Evolutionary conservation across 163 green algal species (phyloP).

Genomic region (Trebouxiophyceae sp.): DNA sequence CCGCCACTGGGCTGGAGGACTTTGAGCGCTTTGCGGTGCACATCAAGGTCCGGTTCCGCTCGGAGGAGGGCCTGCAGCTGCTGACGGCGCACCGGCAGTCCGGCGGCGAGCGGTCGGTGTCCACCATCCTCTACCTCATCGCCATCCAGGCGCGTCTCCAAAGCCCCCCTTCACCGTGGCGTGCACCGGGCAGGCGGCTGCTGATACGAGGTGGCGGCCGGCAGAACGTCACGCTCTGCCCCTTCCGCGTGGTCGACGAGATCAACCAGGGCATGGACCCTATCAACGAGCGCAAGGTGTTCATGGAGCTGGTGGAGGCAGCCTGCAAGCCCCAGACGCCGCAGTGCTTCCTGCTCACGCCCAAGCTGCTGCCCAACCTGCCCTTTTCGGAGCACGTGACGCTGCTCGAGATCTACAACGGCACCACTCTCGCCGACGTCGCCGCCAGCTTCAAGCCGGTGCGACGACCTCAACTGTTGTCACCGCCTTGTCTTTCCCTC

Average conservation of each 20-base stretch:
- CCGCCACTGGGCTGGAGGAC: neutral
- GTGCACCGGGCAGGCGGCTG: too few relatives aligned
- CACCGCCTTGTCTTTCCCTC: too few relatives aligned
- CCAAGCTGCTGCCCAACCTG: constrained; percentile 93
- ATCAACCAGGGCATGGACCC: constrained; percentile 99
- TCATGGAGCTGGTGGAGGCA: constrained; percentile 71
- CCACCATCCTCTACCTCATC: constrained; percentile 96
- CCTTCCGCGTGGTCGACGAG: constrained; percentile 97
- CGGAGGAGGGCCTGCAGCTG: constrained; percentile 60
- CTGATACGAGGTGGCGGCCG: neutral
- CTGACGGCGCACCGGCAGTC: constrained; percentile 73
- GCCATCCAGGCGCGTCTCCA: constrained; percentile 67
- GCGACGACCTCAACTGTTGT: too few relatives aligned
- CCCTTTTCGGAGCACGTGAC: constrained; percentile 61
- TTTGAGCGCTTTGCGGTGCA: constrained; percentile 71
- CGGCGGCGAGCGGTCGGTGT: constrained; percentile 88
- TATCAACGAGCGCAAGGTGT: constrained; percentile 90
- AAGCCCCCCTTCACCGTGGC: neutral
- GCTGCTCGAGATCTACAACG: constrained; percentile 83
- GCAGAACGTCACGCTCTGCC: constrained; percentile 77
- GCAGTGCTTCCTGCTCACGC: constrained; percentile 97
- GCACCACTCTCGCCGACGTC: constrained; percentile 16
- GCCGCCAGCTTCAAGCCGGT: constrained; percentile 10
- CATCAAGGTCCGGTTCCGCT: constrained; percentile 92
- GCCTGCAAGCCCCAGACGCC: constrained; percentile 43